Base-by-base conservation (phyloP, 306 rosid species). In the Luffa aegyptiaca region DNA sequence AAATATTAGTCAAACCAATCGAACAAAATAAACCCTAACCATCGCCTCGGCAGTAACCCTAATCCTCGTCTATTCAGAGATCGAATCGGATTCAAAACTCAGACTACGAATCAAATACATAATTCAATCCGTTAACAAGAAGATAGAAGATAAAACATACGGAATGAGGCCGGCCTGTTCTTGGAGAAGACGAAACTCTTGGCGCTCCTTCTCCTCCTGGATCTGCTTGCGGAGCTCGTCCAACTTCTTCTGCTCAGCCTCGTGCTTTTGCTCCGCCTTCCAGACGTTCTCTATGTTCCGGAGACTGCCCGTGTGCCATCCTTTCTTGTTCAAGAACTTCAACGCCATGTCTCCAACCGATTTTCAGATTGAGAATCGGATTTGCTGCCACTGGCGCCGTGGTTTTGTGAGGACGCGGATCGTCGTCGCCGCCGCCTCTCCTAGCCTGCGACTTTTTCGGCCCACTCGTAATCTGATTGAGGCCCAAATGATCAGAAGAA, bases 291-390 rank as follows among this genome's bases (percentile, higher is more conserved):
- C 98, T 0, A 92, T 92, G 92, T 95, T 95, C 61, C 97, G 84
- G 11, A 95, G 86, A 55, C 97, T 92, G 1, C 97, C 98, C n/a
- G 98, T 95, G 86, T 95, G 98, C 98, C 98, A 95, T 81, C 98
- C 98, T 81, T 95, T 95, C 92, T 95, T 91, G 93, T 95, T 95
- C 97, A 95, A 55, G 84, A 95, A 95, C 70, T 92, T 95, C 82
- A 95, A 68, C 39, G 92, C 97, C 98, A 92, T 95, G 48, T 53
- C 86, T 11, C 62, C 26, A 36, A 42, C 58, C 20, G 46, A 55
- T 51, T 72, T 66, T 51, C 76, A 31, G 11, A 18, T 12, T 11
- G 3, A 9, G 68, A 36, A 31, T 61, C 68, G 18, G 68, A 69
- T 5, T 69, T n/a, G n/a, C 33, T 1, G 31, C 26, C 12, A 73